Conservation (phyloP, 2,329 filamentous ascomycete genomes). For the Epichloe aotearoae region DNA sequence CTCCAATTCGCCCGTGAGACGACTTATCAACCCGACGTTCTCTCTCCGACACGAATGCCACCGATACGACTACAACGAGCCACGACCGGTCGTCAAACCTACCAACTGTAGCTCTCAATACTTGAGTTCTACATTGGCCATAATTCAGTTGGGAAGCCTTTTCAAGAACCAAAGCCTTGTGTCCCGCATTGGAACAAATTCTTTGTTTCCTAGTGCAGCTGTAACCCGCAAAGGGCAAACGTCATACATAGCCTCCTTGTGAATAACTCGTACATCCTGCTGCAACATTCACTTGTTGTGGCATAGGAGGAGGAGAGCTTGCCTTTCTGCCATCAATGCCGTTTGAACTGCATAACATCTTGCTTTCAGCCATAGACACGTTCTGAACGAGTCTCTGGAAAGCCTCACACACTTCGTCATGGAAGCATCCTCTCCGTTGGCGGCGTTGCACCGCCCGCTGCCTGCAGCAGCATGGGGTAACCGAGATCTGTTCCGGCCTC, state of each 20-base stretch:
- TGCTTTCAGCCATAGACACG: slow-evolving; percentile 1
- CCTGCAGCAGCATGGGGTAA: slow-evolving; percentile 44
- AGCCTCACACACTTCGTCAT: slow-evolving; percentile 33
- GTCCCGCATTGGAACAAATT: slow-evolving; percentile 1
- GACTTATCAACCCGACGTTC: slow-evolving; percentile 1
- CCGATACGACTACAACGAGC: slow-evolving; percentile 20
- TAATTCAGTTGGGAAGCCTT: neutral
- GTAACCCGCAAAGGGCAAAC: neutral
- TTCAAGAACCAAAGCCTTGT: neutral
- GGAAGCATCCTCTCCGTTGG: slow-evolving; percentile 88
- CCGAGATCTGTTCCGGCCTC: slow-evolving; percentile 39
- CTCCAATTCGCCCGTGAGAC: slow-evolving; percentile 1
- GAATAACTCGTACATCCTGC: neutral
- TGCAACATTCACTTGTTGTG: slow-evolving; percentile 23
- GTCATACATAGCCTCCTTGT: neutral
- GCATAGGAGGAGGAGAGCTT: neutral
- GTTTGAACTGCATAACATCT: neutral
- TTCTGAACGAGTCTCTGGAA: slow-evolving; percentile 3
- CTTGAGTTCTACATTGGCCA: neutral
- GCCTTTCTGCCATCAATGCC: slow-evolving; percentile 2
- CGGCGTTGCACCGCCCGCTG: slow-evolving; percentile 73
- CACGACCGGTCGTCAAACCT: slow-evolving; percentile 10
- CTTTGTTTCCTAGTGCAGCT: neutral
- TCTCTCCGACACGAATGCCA: slow-evolving; percentile 18
- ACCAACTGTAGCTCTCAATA: neutral